A percentile compares a stretch with the other conserved stretches of the same genome.
Evolutionary conservation across 129 eudicot genomes (phyloP).

Genomic region (Tagetes erecta): DNA sequence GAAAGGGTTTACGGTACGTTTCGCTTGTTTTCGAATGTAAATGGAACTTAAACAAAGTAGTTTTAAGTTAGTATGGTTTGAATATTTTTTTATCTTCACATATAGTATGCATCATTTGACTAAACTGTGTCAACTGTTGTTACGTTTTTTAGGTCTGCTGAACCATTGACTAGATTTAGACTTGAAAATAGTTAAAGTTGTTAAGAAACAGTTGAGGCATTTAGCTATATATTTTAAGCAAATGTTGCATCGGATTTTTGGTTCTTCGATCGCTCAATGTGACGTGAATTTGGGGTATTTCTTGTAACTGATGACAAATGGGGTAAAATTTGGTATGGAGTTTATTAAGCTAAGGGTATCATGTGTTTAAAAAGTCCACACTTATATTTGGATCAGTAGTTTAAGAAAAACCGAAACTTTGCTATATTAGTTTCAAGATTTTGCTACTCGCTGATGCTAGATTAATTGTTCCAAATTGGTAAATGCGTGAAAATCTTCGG

Average conservation of each 20-base stretch:
- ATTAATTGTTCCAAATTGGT: constrained; percentile 3
- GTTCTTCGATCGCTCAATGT: background rate
- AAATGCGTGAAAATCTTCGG: constrained; percentile 1
- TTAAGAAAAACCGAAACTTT: constrained; percentile 13
- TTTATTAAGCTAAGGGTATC: constrained; percentile 15
- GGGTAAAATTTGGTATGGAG: background rate
- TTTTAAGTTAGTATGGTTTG: background rate
- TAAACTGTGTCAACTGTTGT: constrained; percentile 1
- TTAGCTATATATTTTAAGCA: background rate
- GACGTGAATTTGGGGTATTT: background rate
- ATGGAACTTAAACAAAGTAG: too few relatives aligned
- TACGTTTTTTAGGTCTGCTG: background rate
- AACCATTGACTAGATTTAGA: constrained; percentile 12
- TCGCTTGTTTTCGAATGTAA: too few relatives aligned
- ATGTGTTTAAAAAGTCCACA: constrained; percentile 13
- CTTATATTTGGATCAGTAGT: background rate
- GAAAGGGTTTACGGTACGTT: constrained; percentile 89
- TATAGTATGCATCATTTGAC: constrained; percentile 6
- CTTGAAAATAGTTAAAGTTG: constrained; percentile 12
- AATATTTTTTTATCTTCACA: constrained; percentile 3
- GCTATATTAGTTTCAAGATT: background rate
- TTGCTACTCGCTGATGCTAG: background rate
- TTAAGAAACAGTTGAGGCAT: constrained; percentile 4
- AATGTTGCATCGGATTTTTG: too few relatives aligned
- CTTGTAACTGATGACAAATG: background rate